Percentiles rank a stretch among this genome's conserved stretches.
phyloP scores from a whole-genome alignment of 1,284 basidiomycete genomes.

The Entoloma clypeatum region DNA sequence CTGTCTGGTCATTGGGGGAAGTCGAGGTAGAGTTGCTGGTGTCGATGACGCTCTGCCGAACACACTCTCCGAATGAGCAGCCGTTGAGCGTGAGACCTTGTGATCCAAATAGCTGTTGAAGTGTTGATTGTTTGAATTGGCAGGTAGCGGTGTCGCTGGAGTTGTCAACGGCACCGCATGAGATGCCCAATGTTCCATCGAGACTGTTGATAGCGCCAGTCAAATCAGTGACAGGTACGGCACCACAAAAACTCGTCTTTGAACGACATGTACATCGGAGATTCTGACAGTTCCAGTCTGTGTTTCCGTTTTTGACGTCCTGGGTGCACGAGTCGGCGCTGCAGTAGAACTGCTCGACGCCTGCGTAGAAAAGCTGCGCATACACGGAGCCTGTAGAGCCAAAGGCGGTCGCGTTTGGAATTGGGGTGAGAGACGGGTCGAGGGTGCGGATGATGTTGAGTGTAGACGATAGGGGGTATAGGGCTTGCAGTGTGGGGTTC shows the following conservation, averaged over 20 bases:
- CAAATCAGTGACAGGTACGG: conserved; percentile 42
- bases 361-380: conserved; percentile 81
- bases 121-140: conserved; percentile 67
- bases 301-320: conserved; percentile 36
- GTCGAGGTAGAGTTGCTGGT: conserved; percentile 36
- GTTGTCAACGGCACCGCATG: conserved; percentile 50
- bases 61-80: conserved; percentile 85
- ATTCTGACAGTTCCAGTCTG: conserved; percentile 65
- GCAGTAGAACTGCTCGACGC: conserved; percentile 84
- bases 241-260: conserved; percentile 74
- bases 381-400: conserved; percentile 54
- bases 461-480: conserved; percentile 66
- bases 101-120: conserved; percentile 69
- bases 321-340: conserved; percentile 68
- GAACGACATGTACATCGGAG: conserved; percentile 71
- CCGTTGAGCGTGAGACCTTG: conserved; percentile 64
- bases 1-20: conserved; percentile 25
- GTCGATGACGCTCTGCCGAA: conserved; percentile 75
- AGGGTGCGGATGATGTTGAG: conserved; percentile 77
- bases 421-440: conserved; percentile 61
- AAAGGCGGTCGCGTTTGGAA: conserved; percentile 61
- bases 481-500: conserved; percentile 74
- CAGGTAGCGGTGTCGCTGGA: conserved; percentile 55
- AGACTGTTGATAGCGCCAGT: conserved; percentile 59
- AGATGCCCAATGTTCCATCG: conserved; percentile 57